Evolutionary conservation across 2,329 filamentous ascomycete species (phyloP), one percentile per base, ranked within the genome.

Genomic region (Aspergillus hiratsukae): DNA sequence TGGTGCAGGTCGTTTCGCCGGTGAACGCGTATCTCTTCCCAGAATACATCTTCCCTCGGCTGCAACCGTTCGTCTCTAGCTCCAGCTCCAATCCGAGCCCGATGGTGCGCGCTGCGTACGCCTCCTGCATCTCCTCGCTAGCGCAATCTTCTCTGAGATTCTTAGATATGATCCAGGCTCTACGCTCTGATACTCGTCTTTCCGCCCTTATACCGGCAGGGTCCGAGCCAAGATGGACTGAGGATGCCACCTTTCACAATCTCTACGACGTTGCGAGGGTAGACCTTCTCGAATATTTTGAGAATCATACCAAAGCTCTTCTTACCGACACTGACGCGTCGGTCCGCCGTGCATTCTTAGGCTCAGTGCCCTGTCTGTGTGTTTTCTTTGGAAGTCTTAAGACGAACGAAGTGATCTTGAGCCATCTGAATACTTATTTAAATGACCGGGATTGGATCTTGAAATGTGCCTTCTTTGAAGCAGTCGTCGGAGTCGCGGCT

Each of bases 361-460:
- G 88, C 8, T 97, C 94, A 7, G 92, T 99, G 0, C 88, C 92
- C 0, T 90, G 91, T 60, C 80, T 99, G 1, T 99, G 94, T 70
- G 86, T 97, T 63, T 97, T 99, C 73, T 97, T 99, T 64, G 91
- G 91, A 3, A 92, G 89, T 58, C 83, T 87, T n/a, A 88, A 91
- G 67, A 89, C 93, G 1, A 97, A 95, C 70, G 94, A 99, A 69
- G 90, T 99, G n/a, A 87, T 99, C 17, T 78, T 99, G 23, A 96
- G 91, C 31, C 94, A 99, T 75, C 79, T 99, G 28, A 97, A 97
- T 69, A 99, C 94, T 0, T 99, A 99, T 66, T 77, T 99, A 8
- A 99, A 99, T 64, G 94, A 97, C 66, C 86, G 88, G 45, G 92
- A 99, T 70, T 99, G 94, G 94, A 91, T 91, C 71, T 78, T 99